Base-by-base conservation (phyloP, 2,329 filamentous ascomycete species). In the Zopfia rhizophila region DNA sequence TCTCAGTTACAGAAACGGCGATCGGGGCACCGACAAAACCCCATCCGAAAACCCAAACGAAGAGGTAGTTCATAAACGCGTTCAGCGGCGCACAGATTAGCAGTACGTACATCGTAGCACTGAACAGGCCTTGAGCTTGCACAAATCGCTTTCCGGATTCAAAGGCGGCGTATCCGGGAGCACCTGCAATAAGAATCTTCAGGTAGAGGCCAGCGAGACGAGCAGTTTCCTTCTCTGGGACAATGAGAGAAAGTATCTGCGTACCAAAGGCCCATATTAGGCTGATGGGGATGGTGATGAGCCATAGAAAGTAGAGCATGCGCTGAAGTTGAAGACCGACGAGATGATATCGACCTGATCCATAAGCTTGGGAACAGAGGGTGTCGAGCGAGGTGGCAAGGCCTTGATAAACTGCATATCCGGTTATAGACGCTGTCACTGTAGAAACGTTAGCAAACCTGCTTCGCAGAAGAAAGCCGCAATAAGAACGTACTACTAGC, bases 291-390 rank as follows among this genome's bases (percentile, higher is more conserved):
- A 91, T 78, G 1, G 85, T 88, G 54, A 91, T 80, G 3, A 80
- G 68, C 76, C 88, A 86, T 3, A 94, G 79, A 65, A 94, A 92
- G 65, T 80, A 88, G 1, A 89, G 78, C 89, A 93, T 93, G 45
- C 89, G 82, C 72, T 94, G 89, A 53, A 90, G 81, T 61, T 94
- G 90, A 42, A 94, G 70, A 2, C 90, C 93, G 47, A 97, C 93
- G 4, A 97, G 82, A 58, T 92, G 89, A 66, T 89, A 95, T 68
- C 88, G 89, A 0, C 93, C 93, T 1, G 90, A 95, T 2, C 94
- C 93, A 66, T 95, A 97, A 0, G 94, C 93, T 72, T 97, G 93
- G 0, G 93, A 85, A 69, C 93, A 97, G 2, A 97, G 84, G 0
- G 93, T 97, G 72, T 97, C 93, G 25, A 97, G 78, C 54, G 88